These are phyloP conservation scores for Scleroderma citrinum DNA, from an alignment of 768 basidiomycete genomes.

Conservation along the genomic window DNA sequence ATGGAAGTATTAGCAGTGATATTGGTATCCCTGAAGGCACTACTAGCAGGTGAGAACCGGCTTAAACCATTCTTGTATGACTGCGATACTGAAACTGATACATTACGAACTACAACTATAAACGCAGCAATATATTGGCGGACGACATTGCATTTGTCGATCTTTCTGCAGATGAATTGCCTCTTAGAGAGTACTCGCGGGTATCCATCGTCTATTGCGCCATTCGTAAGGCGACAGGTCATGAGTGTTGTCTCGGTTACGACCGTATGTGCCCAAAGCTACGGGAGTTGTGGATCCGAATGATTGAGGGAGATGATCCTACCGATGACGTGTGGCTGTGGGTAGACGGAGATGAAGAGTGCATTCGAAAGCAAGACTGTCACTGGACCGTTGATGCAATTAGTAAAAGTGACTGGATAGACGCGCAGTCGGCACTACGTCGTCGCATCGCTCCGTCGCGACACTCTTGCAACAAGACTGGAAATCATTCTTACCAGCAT, in stretches of 20 bases:
- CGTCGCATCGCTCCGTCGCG: background rate
- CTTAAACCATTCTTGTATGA: background rate
- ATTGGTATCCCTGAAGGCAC: background rate
- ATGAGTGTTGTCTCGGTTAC: background rate
- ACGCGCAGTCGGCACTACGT: background rate
- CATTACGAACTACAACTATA: background rate
- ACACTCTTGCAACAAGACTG: background rate
- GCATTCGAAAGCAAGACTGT: background rate
- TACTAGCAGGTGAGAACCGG: background rate
- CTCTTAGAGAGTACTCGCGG: background rate
- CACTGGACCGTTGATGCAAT: background rate
- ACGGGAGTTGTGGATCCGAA: background rate
- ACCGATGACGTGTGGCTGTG: background rate
- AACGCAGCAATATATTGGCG: background rate
- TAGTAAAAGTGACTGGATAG: background rate
- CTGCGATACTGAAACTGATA: background rate
- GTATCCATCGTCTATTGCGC: background rate
- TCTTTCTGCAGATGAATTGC: background rate
- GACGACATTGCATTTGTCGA: background rate
- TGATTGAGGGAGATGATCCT: background rate
- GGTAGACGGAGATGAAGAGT: background rate
- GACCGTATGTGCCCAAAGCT: background rate
- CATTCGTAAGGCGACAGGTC: background rate
- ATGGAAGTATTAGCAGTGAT: background rate
- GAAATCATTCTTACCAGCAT: background rate